These are phyloP conservation scores for Hypoxylon sp. DNA, from an alignment of 2,329 filamentous ascomycete species.

Conservation along the genomic window DNA sequence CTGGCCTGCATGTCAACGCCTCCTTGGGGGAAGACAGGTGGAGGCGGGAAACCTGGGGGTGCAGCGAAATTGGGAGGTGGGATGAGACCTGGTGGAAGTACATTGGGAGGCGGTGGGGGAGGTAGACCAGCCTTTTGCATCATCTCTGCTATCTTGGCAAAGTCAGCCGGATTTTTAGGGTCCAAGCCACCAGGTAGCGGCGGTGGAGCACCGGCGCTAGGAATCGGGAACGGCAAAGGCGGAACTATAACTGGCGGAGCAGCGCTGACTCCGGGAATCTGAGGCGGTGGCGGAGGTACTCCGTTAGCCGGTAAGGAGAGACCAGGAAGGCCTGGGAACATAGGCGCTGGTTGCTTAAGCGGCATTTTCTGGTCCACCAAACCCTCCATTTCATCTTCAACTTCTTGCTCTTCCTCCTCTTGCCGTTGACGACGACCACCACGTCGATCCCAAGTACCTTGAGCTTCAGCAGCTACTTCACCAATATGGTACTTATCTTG, in stretches of 20 bases:
- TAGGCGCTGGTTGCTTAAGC: conserved; percentile 67
- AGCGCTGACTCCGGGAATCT: conserved; percentile 55
- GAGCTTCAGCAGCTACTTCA: conserved; percentile 90
- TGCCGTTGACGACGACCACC: conserved; percentile 83
- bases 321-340: conserved; percentile 72
- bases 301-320: conserved; percentile 59
- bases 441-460: conserved; percentile 92
- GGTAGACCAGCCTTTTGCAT: conserved; percentile 76
- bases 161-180: conserved; percentile 72
- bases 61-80: conserved; percentile 63
- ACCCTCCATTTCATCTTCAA: conserved; percentile 93
- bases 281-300: conserved; percentile 56
- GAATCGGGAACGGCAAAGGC: conserved; percentile 69
- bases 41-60: conserved; percentile 56
- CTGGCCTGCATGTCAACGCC: conserved; percentile 42
- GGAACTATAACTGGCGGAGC: conserved; percentile 52
- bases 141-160: conserved; percentile 73
- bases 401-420: conserved; percentile 93
- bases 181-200: conserved; percentile 69
- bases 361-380: conserved; percentile 92
- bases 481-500: conserved; percentile 97
- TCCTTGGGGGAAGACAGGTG: conserved; percentile 48
- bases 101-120: conserved; percentile 69
- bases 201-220: conserved; percentile 59
- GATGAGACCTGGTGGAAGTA: conserved; percentile 63